These are phyloP conservation scores for Fistulina hepatica DNA, from an alignment of 1,284 basidiomycete genomes.

Conservation along the genomic window DNA sequence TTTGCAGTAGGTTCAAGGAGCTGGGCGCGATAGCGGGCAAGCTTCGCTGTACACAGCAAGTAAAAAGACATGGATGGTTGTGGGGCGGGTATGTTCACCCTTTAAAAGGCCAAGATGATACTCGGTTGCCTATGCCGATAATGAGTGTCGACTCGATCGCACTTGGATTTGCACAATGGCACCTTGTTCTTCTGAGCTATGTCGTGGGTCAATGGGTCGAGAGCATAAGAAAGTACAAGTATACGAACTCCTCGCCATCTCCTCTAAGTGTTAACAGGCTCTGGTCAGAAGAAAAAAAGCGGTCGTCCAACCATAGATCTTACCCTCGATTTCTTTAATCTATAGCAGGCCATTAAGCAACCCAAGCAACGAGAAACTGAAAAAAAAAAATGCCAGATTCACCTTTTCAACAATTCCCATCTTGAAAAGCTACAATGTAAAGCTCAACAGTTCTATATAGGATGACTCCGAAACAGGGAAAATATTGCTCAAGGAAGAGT, in stretches of 20 bases:
- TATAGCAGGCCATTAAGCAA: slow-evolving; percentile 20
- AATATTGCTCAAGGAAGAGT: no score
- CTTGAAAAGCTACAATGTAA: slow-evolving; percentile 19
- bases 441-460: no score
- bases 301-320: slow-evolving; percentile 19
- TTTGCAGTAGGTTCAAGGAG: slow-evolving; percentile 79
- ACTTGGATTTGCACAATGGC: slow-evolving; percentile 5
- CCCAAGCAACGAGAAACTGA: slow-evolving; percentile 3
- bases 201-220: slow-evolving; percentile 9
- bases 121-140: slow-evolving; percentile 62
- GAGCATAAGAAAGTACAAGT: slow-evolving; percentile 5
- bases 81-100: no score
- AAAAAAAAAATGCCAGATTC: slow-evolving; percentile 8
- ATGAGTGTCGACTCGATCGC: neutral
- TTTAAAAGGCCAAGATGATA: slow-evolving; percentile 85
- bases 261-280: slow-evolving; percentile 50
- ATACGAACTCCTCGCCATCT: slow-evolving; percentile 85
- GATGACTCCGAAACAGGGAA: no score
- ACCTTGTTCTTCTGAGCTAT: slow-evolving; percentile 89
- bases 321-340: slow-evolving; percentile 93
- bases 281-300: slow-evolving; percentile 2
- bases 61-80: no score
- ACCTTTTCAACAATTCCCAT: slow-evolving; percentile 93
- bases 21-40: slow-evolving; percentile 86
- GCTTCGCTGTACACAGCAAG: no score